A percentile compares a stretch with the other conserved stretches of the same genome.
Conservation (phyloP, 306 rosid genomes). For the Casuarina glauca region DNA sequence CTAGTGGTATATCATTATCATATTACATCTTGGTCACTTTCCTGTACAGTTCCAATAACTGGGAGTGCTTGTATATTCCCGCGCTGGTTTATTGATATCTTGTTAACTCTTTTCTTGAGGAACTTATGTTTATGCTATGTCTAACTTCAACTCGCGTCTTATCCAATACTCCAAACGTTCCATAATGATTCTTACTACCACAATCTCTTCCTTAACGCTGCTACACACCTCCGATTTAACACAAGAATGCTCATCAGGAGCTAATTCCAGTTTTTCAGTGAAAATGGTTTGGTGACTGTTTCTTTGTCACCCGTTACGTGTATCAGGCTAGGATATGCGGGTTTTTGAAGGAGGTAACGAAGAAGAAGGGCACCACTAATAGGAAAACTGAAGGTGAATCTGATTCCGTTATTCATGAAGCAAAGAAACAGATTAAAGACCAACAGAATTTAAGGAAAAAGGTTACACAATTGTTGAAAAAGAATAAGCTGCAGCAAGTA, state of each 20-base stretch:
- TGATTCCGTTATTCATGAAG: slow-evolving; percentile 34
- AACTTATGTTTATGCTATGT: not conserved
- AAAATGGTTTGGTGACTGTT: not conserved
- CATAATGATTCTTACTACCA: not conserved
- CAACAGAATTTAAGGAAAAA: slow-evolving; percentile 46
- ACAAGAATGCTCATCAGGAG: not conserved
- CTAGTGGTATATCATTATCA: not conserved
- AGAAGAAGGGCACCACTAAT: slow-evolving; percentile 34
- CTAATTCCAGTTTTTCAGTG: not conserved
- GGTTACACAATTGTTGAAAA: slow-evolving; percentile 57
- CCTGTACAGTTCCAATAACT: not conserved
- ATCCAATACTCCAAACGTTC: too few relatives aligned
- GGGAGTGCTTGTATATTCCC: slow-evolving; percentile 8
- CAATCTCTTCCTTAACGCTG: not conserved
- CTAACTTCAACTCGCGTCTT: not conserved
- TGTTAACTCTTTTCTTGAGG: too few relatives aligned
- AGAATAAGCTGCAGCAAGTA: slow-evolving; percentile 62
- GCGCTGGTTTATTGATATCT: not conserved
- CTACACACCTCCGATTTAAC: not conserved
- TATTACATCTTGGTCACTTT: not conserved
- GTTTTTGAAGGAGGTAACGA: slow-evolving; percentile 62
- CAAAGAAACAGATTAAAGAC: slow-evolving; percentile 29
- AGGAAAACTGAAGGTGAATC: slow-evolving; percentile 38
- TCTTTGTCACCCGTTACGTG: slow-evolving; percentile 18
- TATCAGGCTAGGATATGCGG: slow-evolving; percentile 67